Evolutionary conservation across 805 yeast species (phyloP).

Genomic region (Suhomyces sp.): DNA sequence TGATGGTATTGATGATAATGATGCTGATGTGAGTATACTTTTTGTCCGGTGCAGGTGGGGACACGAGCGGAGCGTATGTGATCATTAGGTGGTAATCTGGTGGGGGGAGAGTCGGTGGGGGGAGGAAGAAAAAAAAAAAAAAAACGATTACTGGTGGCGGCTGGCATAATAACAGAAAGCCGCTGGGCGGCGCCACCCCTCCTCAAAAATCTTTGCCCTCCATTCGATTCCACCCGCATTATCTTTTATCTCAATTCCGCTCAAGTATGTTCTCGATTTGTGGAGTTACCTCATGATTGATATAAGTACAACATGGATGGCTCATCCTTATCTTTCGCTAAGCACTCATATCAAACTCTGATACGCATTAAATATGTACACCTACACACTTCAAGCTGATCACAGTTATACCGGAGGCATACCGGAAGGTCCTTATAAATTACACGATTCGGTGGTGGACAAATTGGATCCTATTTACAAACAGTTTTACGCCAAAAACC

Average conservation of each 20-base stretch:
- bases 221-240: neutral
- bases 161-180: too few species aligned
- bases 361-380: neutral
- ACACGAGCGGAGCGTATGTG: too few species aligned
- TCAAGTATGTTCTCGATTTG: neutral
- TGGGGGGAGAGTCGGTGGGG: too few species aligned
- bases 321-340: neutral
- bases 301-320: neutral
- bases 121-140: too few species aligned
- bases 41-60: neutral
- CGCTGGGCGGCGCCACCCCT: too few species aligned
- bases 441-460: conserved; percentile 25
- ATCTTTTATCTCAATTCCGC: neutral
- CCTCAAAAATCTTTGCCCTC: neutral
- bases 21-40: too few species aligned
- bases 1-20: neutral
- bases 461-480: conserved; percentile 39
- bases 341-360: neutral
- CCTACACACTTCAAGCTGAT: conserved; percentile 16
- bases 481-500: conserved; percentile 28
- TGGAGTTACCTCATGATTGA: neutral
- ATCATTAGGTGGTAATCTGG: too few species aligned
- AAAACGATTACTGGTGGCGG: too few species aligned
- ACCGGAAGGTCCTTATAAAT: conserved; percentile 27
- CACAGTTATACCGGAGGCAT: conserved; percentile 24